Base-by-base conservation (phyloP, 2,329 filamentous ascomycete genomes). In the Diaporthe vexans region DNA sequence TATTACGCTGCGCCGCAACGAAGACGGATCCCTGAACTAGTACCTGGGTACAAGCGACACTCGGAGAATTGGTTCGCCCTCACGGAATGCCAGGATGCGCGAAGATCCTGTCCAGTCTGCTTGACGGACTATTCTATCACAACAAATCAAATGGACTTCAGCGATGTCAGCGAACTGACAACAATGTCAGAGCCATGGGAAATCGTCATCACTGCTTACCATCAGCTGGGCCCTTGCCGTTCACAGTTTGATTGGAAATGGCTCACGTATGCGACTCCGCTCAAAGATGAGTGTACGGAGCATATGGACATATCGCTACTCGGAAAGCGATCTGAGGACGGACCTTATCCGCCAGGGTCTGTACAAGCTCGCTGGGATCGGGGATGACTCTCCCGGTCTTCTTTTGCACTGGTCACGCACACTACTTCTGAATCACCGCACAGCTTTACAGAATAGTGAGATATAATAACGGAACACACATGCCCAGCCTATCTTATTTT, bases 221-320 rank as follows among this genome's bases (percentile, higher is more conserved):
- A 48, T 65, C 59, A 65, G 59, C 59, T 65, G 8, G 59, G 40
- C 24, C 17, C 59, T 48, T 48, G 59, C 40, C 59, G 59, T 2
- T 65, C 43, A 9, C 59, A 65, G 3, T 48, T 24, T 26, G 26
- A 65, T 5, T 65, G 43, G 59, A 65, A 65, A 51, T 65, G 59
- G 59, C 59, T 65, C 21, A 65, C 59, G 10, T 65, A 65, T 33
- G 43, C 59, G 43, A 65, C 59, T 33, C 9, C 11, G 24, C 59
- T 51, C 59, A 43, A 5, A 65, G 10, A 21, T 48, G 0, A 15
- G 17, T 48, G 59, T 48, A 15, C 7, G 40, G 8, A 48, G 24
- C 48, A 63, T 15, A 35, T 65, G 43, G 59, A 65, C 11, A 15
- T 10, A 9, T 65, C 59, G 11, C 43, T 65, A 17, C 17, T 65